Evolutionary conservation across 306 rosid species (phyloP), one percentile per base, ranked within the genome.

Genomic region (Cicer bijugum): DNA sequence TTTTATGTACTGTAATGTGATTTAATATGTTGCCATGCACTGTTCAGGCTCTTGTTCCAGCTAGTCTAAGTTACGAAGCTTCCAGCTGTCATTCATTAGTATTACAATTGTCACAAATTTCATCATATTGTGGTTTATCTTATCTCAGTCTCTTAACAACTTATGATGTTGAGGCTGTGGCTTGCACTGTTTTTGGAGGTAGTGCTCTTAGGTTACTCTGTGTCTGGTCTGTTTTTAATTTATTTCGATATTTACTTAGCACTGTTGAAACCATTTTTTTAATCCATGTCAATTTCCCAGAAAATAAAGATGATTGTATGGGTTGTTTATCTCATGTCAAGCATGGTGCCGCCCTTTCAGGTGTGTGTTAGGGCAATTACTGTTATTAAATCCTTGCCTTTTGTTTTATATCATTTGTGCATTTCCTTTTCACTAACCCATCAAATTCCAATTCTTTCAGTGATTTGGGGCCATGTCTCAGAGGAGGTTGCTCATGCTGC

Each of bases 271-370:
- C 75, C 42, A 15, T 20, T 64, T 66, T 38, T 59, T 58, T 72
- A n/a, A 9, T n/a, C 9, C n/a, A 16, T 46, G 28, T 67, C 57
- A 39, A 80, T 70, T 67, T 12, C 63, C 35, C 87, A 83, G 99
- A 86, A 17, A 87, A 87, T 80, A 90, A 85, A 85, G 92, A 88
- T 70, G 76, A 78, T 59, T 71, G 5, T 76, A 78, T 78, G 73
- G 77, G 72, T 23, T 91, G 84, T 60, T 83, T 94, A 56, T 80
- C 91, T 52, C 71, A 84, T 79, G 81, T 91, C 87, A 90, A 88
- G 70, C 91, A 76, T 6, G 96, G 96, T 38, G 87, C 96, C 46
- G 86, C 89, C 33, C 90, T 94, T 83, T 86, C 96, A 85, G 95
- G 99, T 94, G 79, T 72, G 77, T 82, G 75, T 63, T 71, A 80